phyloP scores from a whole-genome alignment of 2,329 filamentous ascomycete genomes.

The Apiospora hydei region DNA sequence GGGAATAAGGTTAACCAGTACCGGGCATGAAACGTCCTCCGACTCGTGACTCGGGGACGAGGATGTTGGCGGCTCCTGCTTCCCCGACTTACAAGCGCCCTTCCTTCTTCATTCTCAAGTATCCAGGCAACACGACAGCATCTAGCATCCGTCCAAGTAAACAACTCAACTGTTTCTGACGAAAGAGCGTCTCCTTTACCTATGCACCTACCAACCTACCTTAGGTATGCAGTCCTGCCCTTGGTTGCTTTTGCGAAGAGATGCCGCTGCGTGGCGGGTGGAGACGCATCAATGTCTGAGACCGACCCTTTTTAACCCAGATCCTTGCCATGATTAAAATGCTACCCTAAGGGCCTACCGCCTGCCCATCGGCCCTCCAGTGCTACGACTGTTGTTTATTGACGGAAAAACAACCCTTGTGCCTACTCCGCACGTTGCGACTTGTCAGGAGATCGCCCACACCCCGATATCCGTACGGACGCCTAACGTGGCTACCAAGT shows the following conservation, averaged over 20 bases:
- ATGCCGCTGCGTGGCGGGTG: not conserved
- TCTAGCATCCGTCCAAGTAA: too few relatives aligned
- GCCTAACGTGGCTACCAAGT: not conserved
- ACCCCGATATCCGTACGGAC: not conserved
- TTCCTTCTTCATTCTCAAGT: not conserved
- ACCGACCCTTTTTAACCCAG: constrained; percentile 14
- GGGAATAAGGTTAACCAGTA: constrained; percentile 4
- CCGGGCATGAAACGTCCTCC: constrained; percentile 1
- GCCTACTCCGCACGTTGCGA: not conserved
- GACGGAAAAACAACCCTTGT: constrained; percentile 12
- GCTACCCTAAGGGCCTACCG: not conserved
- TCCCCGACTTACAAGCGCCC: not conserved
- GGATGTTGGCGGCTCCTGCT: not conserved
- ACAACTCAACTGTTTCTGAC: not conserved
- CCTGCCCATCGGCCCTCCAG: not conserved
- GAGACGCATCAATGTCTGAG: not conserved
- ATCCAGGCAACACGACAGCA: too few relatives aligned
- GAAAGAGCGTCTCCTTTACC: too few relatives aligned
- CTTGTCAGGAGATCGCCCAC: not conserved
- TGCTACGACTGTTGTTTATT: constrained; percentile 17
- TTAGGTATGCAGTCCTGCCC: not conserved
- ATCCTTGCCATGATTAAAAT: constrained; percentile 16
- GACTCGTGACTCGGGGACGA: not conserved
- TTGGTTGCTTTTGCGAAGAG: not conserved
- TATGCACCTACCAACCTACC: too few relatives aligned